These are phyloP conservation scores for Eleusine indica DNA, from an alignment of 176 grass and related monocot genomes.

Conservation along the genomic window DNA sequence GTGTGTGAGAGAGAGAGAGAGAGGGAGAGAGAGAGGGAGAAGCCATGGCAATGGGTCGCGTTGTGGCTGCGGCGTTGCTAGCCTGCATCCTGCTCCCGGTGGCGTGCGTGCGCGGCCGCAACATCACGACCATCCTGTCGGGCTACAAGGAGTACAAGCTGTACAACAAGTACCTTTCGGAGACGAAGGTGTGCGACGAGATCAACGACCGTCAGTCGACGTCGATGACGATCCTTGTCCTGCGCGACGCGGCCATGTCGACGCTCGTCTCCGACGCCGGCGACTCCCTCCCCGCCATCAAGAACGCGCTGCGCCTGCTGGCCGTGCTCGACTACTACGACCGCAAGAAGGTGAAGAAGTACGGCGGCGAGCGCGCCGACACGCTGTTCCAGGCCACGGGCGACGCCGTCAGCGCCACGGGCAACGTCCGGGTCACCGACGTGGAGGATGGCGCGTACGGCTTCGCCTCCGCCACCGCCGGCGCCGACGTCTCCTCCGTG, in stretches of 20 bases:
- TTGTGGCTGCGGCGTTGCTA: not conserved
- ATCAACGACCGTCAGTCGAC: conserved; percentile 79
- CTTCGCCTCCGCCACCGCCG: conserved; percentile 60
- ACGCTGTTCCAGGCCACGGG: conserved; percentile 93
- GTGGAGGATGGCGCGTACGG: conserved; percentile 59
- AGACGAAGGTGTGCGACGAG: conserved; percentile 95
- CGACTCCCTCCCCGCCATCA: conserved; percentile 66
- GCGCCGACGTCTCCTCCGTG: conserved; percentile 59
- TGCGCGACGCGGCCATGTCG: conserved; percentile 67
- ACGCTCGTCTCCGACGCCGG: conserved; percentile 61
- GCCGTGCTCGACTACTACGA: conserved; percentile 94
- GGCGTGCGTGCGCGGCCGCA: conserved; percentile 45
- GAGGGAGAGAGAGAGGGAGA: not conserved
- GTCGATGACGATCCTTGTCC: conserved; percentile 74
- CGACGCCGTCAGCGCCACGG: conserved; percentile 54
- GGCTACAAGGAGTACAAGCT: conserved; percentile 72
- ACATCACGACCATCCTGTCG: conserved; percentile 82
- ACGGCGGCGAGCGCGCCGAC: conserved; percentile 37
- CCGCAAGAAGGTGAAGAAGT: conserved; percentile 62
- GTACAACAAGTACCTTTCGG: conserved; percentile 86
- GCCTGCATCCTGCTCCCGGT: conserved; percentile 31
- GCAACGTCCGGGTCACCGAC: conserved; percentile 70
- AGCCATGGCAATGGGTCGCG: conserved; percentile 35
- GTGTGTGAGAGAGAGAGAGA: not conserved
- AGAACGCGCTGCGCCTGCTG: conserved; percentile 84